Conservation (phyloP, 805 yeast species). For the Metschnikowia colocasiae region DNA sequence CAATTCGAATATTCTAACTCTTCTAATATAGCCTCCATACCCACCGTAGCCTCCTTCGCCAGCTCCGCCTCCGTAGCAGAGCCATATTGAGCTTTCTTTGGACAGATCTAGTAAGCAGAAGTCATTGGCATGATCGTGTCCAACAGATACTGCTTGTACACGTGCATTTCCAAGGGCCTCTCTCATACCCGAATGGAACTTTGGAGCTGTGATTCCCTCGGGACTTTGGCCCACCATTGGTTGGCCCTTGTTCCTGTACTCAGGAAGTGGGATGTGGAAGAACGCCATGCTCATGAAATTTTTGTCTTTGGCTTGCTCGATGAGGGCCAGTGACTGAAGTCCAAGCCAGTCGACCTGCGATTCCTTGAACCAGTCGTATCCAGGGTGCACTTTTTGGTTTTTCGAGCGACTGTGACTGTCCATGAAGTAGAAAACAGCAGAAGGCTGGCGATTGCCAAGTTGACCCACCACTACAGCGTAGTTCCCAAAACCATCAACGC, state of each 20-base stretch:
- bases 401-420: slow-evolving; percentile 80
- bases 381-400: slow-evolving; percentile 62
- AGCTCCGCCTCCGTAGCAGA: slow-evolving; percentile 90
- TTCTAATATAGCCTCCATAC: slow-evolving; percentile 79
- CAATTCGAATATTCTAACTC: slow-evolving; percentile 69
- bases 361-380: slow-evolving; percentile 83
- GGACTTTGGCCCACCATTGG: slow-evolving; percentile 57
- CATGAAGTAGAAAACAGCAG: slow-evolving; percentile 64
- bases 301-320: slow-evolving; percentile 20
- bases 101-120: slow-evolving; percentile 63
- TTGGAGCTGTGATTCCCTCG: slow-evolving; percentile 81
- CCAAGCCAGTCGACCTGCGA: slow-evolving; percentile 60
- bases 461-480: slow-evolving; percentile 52
- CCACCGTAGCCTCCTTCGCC: slow-evolving; percentile 98
- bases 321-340: slow-evolving; percentile 21
- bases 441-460: slow-evolving; percentile 30
- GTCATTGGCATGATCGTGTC: slow-evolving; percentile 96
- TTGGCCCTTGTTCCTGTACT: slow-evolving; percentile 52
- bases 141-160: slow-evolving; percentile 72
- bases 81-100: slow-evolving; percentile 52
- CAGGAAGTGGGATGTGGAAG: slow-evolving; percentile 92
- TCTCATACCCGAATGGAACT: slow-evolving; percentile 63
- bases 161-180: slow-evolving; percentile 58
- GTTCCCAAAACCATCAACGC: slow-evolving; percentile 81
- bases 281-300: slow-evolving; percentile 76